A percentile compares a stretch with the other conserved stretches of the same genome.
phyloP scores from a whole-genome alignment of 2,329 filamentous ascomycete species.

The Myriangium duriaei region DNA sequence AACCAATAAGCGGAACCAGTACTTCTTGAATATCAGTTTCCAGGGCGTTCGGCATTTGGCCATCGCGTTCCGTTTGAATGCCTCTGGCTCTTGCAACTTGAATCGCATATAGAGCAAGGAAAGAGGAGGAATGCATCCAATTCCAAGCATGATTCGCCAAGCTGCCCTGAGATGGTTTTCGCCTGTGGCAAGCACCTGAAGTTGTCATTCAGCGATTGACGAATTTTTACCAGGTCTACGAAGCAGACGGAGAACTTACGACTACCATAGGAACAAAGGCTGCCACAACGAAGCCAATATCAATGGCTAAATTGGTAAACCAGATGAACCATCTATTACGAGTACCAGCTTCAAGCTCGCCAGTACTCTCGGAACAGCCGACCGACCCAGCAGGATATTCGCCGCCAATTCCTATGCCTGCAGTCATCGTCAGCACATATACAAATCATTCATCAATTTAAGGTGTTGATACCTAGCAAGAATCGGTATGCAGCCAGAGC shows the following conservation, averaged over 20 bases:
- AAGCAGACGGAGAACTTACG: slow-evolving; percentile 17
- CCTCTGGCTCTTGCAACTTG: slow-evolving; percentile 61
- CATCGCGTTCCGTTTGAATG: slow-evolving; percentile 61
- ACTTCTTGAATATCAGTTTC: slow-evolving; percentile 44
- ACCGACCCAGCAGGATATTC: slow-evolving; percentile 78
- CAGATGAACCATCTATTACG: slow-evolving; percentile 72
- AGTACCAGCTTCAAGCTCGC: slow-evolving; percentile 67
- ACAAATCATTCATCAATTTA: too few relatives aligned
- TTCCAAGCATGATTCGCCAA: slow-evolving; percentile 66
- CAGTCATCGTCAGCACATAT: slow-evolving; percentile 20
- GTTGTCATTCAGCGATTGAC: too few relatives aligned
- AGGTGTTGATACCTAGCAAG: slow-evolving; percentile 53
- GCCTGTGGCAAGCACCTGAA: slow-evolving; percentile 34
- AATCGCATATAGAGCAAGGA: slow-evolving; percentile 55
- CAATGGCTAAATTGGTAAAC: slow-evolving; percentile 62
- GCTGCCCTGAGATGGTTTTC: slow-evolving; percentile 54
- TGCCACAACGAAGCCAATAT: slow-evolving; percentile 65
- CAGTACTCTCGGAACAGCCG: slow-evolving; percentile 68
- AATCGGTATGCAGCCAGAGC: slow-evolving; percentile 69
- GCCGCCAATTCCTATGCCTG: slow-evolving; percentile 29
- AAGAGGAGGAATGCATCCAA: slow-evolving; percentile 61
- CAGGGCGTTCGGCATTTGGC: slow-evolving; percentile 35
- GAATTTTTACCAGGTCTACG: too few relatives aligned
- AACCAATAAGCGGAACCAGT: slow-evolving; percentile 53
- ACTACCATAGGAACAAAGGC: slow-evolving; percentile 58